Percentiles rank a stretch among this genome's conserved stretches.
Conservation (phyloP, 164 flowering plant species). For the Piper longum region DNA sequence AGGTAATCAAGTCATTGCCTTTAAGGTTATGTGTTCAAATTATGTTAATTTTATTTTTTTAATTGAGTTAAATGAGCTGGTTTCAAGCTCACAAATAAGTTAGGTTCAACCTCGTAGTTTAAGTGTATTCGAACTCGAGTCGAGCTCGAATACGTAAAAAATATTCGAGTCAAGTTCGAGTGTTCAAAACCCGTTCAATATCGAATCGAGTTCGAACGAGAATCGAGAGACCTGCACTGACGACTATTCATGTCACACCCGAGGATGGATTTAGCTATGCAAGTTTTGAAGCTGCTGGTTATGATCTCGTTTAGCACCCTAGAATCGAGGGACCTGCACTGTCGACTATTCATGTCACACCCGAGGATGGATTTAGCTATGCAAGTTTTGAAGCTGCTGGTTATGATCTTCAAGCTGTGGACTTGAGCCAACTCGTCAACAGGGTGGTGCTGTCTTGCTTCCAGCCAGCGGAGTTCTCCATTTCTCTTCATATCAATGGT, state of each 20-base stretch:
- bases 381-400: constrained; percentile 78
- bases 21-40: too few species aligned
- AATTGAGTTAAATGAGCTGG: too few species aligned
- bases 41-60: too few species aligned
- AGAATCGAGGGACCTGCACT: constrained; percentile 45
- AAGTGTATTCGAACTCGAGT: too few species aligned
- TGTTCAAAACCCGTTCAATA: too few species aligned
- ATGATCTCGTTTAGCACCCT: too few species aligned
- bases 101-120: too few species aligned
- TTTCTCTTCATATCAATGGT: constrained; percentile 38
- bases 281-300: constrained; percentile 68
- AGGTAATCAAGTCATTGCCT: too few species aligned
- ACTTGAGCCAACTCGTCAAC: constrained; percentile 30
- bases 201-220: too few species aligned
- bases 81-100: too few species aligned
- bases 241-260: constrained; percentile 88
- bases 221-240: constrained; percentile 45
- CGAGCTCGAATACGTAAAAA: too few species aligned
- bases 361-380: constrained; percentile 87
- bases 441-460: constrained; percentile 72
- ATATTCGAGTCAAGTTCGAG: too few species aligned
- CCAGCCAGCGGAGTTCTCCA: constrained; percentile 50
- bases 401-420: constrained; percentile 27
- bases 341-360: constrained; percentile 89
- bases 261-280: constrained; percentile 93